Conservation (phyloP, 2,329 filamentous ascomycete genomes). For the Rutstroemia sydowiana region DNA sequence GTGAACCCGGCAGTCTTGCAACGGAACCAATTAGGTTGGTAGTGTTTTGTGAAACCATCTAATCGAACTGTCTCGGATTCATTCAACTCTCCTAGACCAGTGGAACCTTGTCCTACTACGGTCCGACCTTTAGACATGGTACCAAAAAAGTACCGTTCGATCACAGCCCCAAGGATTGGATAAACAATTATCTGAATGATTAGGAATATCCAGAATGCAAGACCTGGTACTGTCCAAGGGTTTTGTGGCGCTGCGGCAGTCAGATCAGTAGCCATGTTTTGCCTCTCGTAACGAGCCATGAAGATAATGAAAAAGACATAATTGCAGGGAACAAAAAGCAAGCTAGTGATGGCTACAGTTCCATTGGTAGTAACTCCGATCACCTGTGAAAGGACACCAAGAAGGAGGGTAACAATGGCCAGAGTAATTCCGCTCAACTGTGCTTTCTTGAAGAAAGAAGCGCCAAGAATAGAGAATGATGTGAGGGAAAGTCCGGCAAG, state of each 20-base stretch:
- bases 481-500: slow-evolving; percentile 69
- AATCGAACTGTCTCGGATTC: slow-evolving; percentile 55
- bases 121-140: slow-evolving; percentile 59
- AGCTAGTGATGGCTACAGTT: slow-evolving; percentile 59
- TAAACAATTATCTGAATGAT: slow-evolving; percentile 72
- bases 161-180: slow-evolving; percentile 63
- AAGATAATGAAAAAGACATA: slow-evolving; percentile 75
- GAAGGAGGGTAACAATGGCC: slow-evolving; percentile 62
- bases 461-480: slow-evolving; percentile 74
- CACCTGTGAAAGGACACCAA: slow-evolving; percentile 78
- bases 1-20: slow-evolving; percentile 33
- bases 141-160: slow-evolving; percentile 70
- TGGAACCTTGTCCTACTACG: slow-evolving; percentile 32
- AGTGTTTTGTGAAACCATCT: slow-evolving; percentile 69
- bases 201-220: slow-evolving; percentile 71
- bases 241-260: slow-evolving; percentile 53
- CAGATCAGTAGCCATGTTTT: slow-evolving; percentile 54
- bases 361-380: slow-evolving; percentile 51
- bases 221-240: slow-evolving; percentile 63
- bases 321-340: slow-evolving; percentile 81
- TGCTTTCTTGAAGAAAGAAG: slow-evolving; percentile 76
- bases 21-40: slow-evolving; percentile 57
- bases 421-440: slow-evolving; percentile 81
- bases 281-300: slow-evolving; percentile 68
- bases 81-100: slow-evolving; percentile 14